Percentiles rank a stretch among this genome's conserved stretches.
These are phyloP conservation scores for Geosmithia flava DNA, from an alignment of 2,329 filamentous ascomycete species.

Conservation along the genomic window DNA sequence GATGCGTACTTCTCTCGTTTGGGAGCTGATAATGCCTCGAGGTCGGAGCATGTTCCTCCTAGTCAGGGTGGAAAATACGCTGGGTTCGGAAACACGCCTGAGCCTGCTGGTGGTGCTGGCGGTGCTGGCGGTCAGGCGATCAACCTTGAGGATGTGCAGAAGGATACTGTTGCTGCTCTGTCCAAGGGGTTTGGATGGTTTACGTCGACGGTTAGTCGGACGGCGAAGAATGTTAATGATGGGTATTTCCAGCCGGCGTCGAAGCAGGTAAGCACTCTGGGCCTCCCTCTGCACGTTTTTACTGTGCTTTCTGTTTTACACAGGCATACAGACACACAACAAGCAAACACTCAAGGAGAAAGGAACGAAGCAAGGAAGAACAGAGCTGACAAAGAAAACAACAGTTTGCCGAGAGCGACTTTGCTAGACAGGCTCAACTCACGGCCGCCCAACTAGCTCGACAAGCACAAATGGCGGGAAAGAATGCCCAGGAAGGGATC, in stretches of 20 bases:
- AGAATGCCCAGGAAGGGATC: slow-evolving; percentile 67
- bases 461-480: slow-evolving; percentile 56
- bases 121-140: slow-evolving; percentile 23
- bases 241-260: slow-evolving; percentile 88
- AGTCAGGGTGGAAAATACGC: slow-evolving; percentile 86
- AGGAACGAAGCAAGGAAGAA: not conserved
- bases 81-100: slow-evolving; percentile 75
- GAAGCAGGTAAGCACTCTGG: slow-evolving; percentile 49
- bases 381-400: too few relatives aligned
- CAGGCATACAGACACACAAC: not conserved
- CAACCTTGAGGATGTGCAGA: slow-evolving; percentile 80
- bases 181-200: slow-evolving; percentile 95
- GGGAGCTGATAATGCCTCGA: slow-evolving; percentile 68
- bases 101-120: slow-evolving; percentile 20
- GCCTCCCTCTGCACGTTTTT: not conserved
- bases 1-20: slow-evolving; percentile 85
- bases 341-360: not conserved
- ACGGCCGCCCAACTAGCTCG: slow-evolving; percentile 55
- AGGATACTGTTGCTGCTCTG: slow-evolving; percentile 77
- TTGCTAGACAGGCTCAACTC: slow-evolving; percentile 53
- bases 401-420: slow-evolving; percentile 68
- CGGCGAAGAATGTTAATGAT: slow-evolving; percentile 83
- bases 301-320: too few relatives aligned
- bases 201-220: slow-evolving; percentile 73
- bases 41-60: slow-evolving; percentile 65